These are phyloP conservation scores for Candida montana DNA, from an alignment of 805 yeast species.

Conservation along the genomic window DNA sequence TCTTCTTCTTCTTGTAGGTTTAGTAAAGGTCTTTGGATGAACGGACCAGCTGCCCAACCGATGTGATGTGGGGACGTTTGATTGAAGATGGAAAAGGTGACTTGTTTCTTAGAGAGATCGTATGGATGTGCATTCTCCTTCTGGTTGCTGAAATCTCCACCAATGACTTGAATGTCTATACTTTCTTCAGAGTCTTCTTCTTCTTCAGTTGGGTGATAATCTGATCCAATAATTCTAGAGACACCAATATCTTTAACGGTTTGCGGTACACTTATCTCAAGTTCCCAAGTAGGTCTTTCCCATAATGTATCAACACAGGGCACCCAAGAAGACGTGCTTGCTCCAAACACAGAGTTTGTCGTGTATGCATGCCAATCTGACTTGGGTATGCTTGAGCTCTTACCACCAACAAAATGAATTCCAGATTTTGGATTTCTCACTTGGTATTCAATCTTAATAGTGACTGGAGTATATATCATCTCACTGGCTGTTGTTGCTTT, in stretches of 20 bases:
- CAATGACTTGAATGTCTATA: conserved; percentile 55
- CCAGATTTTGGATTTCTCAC: conserved; percentile 68
- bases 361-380: conserved; percentile 83
- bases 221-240: conserved; percentile 30
- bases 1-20: conserved; percentile 35
- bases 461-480: conserved; percentile 65
- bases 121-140: conserved; percentile 72
- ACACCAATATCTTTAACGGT: conserved; percentile 64
- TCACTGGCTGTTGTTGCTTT: conserved; percentile 27
- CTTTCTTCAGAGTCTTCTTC: conserved; percentile 27
- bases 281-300: conserved; percentile 89
- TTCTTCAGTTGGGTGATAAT: conserved; percentile 25
- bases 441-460: conserved; percentile 61
- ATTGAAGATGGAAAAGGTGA: conserved; percentile 64
- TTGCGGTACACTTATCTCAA: conserved; percentile 80
- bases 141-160: conserved; percentile 63
- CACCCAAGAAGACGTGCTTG: conserved; percentile 93
- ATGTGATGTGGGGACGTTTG: conserved; percentile 92
- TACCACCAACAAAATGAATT: conserved; percentile 64
- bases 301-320: conserved; percentile 90
- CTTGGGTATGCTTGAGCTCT: conserved; percentile 34
- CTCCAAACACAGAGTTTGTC: conserved; percentile 66
- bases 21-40: conserved; percentile 55
- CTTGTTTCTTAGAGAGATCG: conserved; percentile 70
- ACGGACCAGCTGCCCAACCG: conserved; percentile 93